Conservation (phyloP, 2,329 filamentous ascomycete species). For the Ophiostoma sp. region DNA sequence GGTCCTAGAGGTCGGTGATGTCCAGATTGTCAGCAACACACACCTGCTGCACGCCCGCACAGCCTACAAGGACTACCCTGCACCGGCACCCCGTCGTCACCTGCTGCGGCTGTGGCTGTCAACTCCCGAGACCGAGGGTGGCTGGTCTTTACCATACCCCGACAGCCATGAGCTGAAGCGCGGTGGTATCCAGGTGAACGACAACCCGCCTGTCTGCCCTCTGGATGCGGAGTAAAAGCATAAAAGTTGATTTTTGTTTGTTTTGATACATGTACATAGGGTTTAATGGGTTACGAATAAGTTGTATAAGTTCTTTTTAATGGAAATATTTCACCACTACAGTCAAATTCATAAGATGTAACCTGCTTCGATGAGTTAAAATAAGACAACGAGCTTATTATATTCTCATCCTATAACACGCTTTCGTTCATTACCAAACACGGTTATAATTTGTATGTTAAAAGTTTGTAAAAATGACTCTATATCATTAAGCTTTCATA, state of each 20-base stretch:
- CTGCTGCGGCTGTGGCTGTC: conserved; percentile 80
- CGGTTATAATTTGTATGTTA: too few species aligned
- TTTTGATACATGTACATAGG: conserved; percentile 4
- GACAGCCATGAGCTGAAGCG: conserved; percentile 81
- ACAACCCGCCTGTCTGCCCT: conserved; percentile 67
- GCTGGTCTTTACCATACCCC: conserved; percentile 77
- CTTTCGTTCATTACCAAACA: too few species aligned
- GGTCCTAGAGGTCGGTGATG: conserved; percentile 79
- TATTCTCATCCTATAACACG: too few species aligned
- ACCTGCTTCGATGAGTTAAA: too few species aligned
- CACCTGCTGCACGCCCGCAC: conserved; percentile 79
- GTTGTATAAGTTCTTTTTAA: neutral
- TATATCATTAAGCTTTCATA: too few species aligned
- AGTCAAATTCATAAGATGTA: too few species aligned
- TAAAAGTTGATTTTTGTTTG: conserved; percentile 35
- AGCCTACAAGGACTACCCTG: conserved; percentile 62
- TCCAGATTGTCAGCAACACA: conserved; percentile 77
- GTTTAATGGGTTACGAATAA: conserved; percentile 8
- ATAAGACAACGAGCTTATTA: too few species aligned
- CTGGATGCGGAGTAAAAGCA: conserved; percentile 66
- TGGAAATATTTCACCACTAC: neutral
- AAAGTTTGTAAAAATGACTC: too few species aligned
- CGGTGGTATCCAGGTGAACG: conserved; percentile 81
- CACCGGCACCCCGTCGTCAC: conserved; percentile 66
- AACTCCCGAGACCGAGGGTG: conserved; percentile 74